Conservation (phyloP, 495 filamentous ascomycete species). For the Parmelia sp. region DNA sequence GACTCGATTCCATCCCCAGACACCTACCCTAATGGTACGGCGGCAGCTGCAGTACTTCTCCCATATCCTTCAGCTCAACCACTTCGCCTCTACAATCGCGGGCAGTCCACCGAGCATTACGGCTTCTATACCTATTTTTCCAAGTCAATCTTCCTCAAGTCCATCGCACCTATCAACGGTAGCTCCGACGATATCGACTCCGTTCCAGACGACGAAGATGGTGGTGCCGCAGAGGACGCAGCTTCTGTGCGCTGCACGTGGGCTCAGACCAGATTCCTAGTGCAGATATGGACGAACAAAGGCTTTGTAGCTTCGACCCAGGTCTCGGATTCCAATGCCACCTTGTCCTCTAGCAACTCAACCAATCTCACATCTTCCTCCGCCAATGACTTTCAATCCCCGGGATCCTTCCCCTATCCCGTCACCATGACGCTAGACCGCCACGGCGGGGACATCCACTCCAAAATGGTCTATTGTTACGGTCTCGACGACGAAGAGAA, state of each 20-base stretch:
- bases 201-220: constrained; percentile 53
- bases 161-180: constrained; percentile 37
- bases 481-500: constrained; percentile 48
- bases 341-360: constrained; percentile 15
- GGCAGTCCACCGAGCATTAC: constrained; percentile 74
- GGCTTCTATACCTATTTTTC: constrained; percentile 91
- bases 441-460: constrained; percentile 57
- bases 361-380: constrained; percentile 36
- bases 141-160: constrained; percentile 74
- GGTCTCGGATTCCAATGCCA: constrained; percentile 14
- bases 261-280: constrained; percentile 75
- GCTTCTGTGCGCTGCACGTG: constrained; percentile 72
- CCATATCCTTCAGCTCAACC: constrained; percentile 68
- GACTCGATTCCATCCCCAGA: constrained; percentile 54
- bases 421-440: constrained; percentile 75
- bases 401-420: constrained; percentile 80
- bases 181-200: constrained; percentile 24
- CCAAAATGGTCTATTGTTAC: constrained; percentile 70
- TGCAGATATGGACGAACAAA: constrained; percentile 81
- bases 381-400: constrained; percentile 50
- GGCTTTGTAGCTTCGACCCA: constrained; percentile 40
- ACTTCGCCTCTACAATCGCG: constrained; percentile 78
- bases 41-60: constrained; percentile 60
- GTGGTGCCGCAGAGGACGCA: constrained; percentile 53
- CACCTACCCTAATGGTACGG: constrained; percentile 59